Base-by-base conservation (phyloP, 208 protist species). In the Paratrypanosoma confusum region DNA sequence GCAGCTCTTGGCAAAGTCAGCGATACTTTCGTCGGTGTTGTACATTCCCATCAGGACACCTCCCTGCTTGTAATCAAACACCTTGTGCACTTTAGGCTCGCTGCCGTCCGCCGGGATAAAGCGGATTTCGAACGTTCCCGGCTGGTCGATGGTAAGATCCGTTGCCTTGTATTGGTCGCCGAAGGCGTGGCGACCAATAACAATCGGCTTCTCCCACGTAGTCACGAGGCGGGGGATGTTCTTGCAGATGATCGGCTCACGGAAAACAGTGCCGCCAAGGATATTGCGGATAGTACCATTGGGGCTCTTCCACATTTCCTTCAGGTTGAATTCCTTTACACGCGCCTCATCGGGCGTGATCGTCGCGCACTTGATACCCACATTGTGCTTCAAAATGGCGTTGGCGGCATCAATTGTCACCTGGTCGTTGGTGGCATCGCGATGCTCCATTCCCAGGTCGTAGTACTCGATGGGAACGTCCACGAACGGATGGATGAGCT, bases 261-360 rank as follows among this genome's bases (percentile, higher is more conserved):
- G 67, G 64, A 96, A 96, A 5, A 96, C 86, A 14, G 90, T 95
- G 22, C 91, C 91, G 38, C 69, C 78, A 1, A 96, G 59, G 54
- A 95, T 96, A 66, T 95, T 96, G 23, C 90, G 65, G 61, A 96
- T 96, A n/a, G 90, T 96, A 14, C 90, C 90, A 38, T 96, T 96
- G 31, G 90, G 90, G 31, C 70, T 86, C 40, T 81, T 89, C 85
- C 85, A 96, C 86, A 95, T 95, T 47, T 96, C 53, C 39, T 90
- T 92, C 16, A 96, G 56, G 7, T 81, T 71, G 50, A 91, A 96
- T 52, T 96, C 90, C 43, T 76, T 61, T 7, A 96, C 89, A 39
- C 90, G 57, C 11, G 37, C 66, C 63, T 93, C 86, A 53, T 95
- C 85, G 22, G 90, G 88, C 11, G 90, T 96, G 42, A 96, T 96